Base-by-base conservation (phyloP, 1,284 basidiomycete genomes). In the Apiotrichum domesticum region DNA sequence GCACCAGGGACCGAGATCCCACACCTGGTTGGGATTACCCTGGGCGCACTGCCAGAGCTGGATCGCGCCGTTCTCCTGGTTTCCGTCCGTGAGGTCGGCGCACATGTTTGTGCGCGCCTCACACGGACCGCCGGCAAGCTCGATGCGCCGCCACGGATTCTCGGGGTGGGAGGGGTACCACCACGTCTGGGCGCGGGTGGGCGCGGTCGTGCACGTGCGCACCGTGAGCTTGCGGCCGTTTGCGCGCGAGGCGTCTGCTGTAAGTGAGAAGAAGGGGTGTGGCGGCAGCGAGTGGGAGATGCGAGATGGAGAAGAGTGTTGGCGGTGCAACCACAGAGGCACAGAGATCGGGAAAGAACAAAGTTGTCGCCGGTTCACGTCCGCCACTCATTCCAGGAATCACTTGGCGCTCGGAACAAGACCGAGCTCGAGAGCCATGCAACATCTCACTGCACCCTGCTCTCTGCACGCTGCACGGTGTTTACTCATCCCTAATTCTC, bases 21-120 rank as follows among this genome's bases (percentile, higher is more conserved):
- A 55, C 41, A 62, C 53, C 57, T 67, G 66, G 51, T 66, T 62
- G 14, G 50, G 48, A 57, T 66, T 65, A 33, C 53, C 57, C n/a
- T 55, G 55, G 43, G 51, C 52, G 51, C 64, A 66, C 50, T 58
- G 32, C 63, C 63, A 66, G 39, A 56, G 54, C 59, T 68, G 66
- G 10, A 66, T 54, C 35, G 15, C 42, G 33, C 55, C 55, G 40
- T 60, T 42, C 41, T 52, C 45, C 46, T 55, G 42, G 54, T 58
- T 58, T 40, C 54, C 56, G 55, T 67, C 62, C 6, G 56, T 58
- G 13, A 67, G 55, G 46, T 65, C 66, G 50, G 63, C 52, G 49
- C 64, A 65, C 15, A 45, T 34, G 47, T 49, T 45, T 2, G 56
- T 51, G 50, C 43, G 51, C 11, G 40, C 29, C 47, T 40, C 37